A percentile compares a stretch with the other conserved stretches of the same genome.
Conservation (phyloP, 2,329 filamentous ascomycete genomes). For the Monosporascus sp. region DNA sequence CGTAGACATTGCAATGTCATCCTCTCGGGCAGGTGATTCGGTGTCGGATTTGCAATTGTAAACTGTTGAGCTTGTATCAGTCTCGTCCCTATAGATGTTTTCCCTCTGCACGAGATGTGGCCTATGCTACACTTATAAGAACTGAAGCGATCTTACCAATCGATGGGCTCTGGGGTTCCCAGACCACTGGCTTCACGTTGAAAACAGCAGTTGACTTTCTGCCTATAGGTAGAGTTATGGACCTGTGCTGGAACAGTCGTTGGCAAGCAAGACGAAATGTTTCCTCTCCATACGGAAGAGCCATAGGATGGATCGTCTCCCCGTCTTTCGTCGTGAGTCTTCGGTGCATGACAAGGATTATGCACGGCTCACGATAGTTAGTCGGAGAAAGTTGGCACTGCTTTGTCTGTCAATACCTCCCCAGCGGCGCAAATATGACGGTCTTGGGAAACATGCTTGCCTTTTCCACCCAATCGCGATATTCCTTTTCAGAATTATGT, state of each 20-base stretch:
- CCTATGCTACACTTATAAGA: no score
- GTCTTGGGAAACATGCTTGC: neutral
- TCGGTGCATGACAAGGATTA: constrained; percentile 11
- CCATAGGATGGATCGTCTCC: neutral
- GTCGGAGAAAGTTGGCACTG: neutral
- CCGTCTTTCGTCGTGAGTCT: neutral
- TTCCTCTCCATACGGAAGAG: constrained; percentile 8
- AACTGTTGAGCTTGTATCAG: constrained; percentile 5
- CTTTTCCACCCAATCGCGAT: neutral
- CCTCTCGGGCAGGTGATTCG: neutral
- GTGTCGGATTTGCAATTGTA: constrained; percentile 21
- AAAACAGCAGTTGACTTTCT: constrained; percentile 10
- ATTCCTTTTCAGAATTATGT: neutral
- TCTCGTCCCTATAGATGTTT: neutral
- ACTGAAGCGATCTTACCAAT: constrained; percentile 3
- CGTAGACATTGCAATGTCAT: constrained; percentile 15
- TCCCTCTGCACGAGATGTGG: no score
- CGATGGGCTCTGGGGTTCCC: constrained; percentile 8
- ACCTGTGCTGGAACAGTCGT: constrained; percentile 15
- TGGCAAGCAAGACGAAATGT: constrained; percentile 7
- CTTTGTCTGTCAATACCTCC: neutral
- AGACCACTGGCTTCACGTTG: constrained; percentile 3
- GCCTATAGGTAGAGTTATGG: constrained; percentile 2
- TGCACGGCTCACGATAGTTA: neutral
- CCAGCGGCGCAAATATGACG: neutral